Evolutionary conservation across 805 yeast genomes (phyloP), one percentile per base, ranked within the genome.

Genomic region (Hanseniaspora vineae): DNA sequence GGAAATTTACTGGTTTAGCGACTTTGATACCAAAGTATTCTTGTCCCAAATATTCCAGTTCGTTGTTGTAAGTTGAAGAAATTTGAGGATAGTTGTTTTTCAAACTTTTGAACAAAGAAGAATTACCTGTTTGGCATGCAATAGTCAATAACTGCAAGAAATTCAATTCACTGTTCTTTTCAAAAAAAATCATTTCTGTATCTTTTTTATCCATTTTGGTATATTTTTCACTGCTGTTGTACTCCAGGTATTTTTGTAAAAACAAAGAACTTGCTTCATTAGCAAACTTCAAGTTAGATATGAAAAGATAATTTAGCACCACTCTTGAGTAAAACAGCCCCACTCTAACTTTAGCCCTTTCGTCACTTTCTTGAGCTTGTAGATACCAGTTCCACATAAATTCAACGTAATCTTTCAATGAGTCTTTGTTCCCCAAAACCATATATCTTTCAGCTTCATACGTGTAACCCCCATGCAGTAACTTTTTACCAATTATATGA

Each of bases 381-480:
- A 44, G 14, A 43, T 60, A 73, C 81, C 81, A 77, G 31, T 62
- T 59, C 70, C 71, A 71, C 10, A 68, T 49, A 39, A 70, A 55
- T 8, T 69, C 65, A 45, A 64, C 69, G 57, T 77, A 75, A 47
- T 72, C 67, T 0, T 76, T 72, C 47, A 72, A 52, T n/a, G 76
- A 67, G 42, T 75, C 79, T 45, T 67, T 64, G 6, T 82, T 79
- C 1, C 95, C 94, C 52, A 80, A 66, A 13, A 84, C 66, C 52
- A 84, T 68, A 57, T 81, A 84, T 56, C 77, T 72, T 63, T 84
- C 94, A n/a, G 89, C 84, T 48, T 78, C 80, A 48, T 77, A 72
- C 35, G 72, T 73, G 49, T 72, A 57, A 44, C 73, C 76, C 18
- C 67, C 69, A 35, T 68, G 69, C 46, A 78, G 64, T 45, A 86